phyloP scores from a whole-genome alignment of 495 filamentous ascomycete species.

The Lepidopterella palustris region DNA sequence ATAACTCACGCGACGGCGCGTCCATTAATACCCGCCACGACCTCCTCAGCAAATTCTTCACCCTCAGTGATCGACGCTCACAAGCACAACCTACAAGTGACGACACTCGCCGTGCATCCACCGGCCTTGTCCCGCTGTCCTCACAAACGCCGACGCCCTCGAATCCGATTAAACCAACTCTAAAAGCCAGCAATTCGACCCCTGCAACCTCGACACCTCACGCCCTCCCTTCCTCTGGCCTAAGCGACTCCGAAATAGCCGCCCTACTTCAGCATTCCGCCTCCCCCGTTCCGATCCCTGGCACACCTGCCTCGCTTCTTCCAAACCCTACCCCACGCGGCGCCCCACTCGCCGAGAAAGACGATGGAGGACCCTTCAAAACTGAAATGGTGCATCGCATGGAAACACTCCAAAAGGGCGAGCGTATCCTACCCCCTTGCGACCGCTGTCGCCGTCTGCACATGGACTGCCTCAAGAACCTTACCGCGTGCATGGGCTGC shows the following conservation, averaged over 20 bases:
- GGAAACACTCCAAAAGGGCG: constrained; percentile 66
- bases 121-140: constrained; percentile 1
- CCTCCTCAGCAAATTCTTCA: constrained; percentile 48
- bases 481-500: constrained; percentile 79
- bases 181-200: constrained; percentile 1
- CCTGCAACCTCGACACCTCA: background rate
- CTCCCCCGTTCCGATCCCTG: constrained; percentile 27
- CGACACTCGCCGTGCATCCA: constrained; percentile 14
- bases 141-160: constrained; percentile 5
- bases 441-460: constrained; percentile 74
- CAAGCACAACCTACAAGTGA: constrained; percentile 15
- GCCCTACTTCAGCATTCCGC: constrained; percentile 11
- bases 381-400: constrained; percentile 65
- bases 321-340: constrained; percentile 42
- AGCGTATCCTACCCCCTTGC: constrained; percentile 68
- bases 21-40: constrained; percentile 28
- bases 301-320: constrained; percentile 33
- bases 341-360: constrained; percentile 40
- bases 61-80: constrained; percentile 44
- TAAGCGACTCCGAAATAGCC: constrained; percentile 18
- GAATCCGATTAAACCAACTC: background rate
- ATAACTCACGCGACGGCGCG: constrained; percentile 11
- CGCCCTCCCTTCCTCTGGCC: background rate
- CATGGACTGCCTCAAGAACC: constrained; percentile 76
- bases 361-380: constrained; percentile 57